Evolutionary conservation across 805 yeast genomes (phyloP).

Genomic region (Candida sithepensis): DNA sequence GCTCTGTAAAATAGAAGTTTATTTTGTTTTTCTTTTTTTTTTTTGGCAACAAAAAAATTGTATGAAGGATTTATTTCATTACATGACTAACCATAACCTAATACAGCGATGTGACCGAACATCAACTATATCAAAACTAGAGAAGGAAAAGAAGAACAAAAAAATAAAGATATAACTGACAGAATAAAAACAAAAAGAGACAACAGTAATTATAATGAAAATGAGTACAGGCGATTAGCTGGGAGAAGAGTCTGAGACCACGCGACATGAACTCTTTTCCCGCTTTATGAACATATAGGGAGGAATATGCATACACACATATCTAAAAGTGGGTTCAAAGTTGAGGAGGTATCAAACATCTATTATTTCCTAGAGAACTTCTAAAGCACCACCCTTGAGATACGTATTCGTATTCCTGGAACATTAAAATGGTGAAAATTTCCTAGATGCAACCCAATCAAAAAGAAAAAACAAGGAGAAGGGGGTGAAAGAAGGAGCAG

Average conservation of each 20-base stretch:
- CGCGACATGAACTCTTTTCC: background rate
- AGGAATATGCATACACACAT: background rate
- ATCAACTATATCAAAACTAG: background rate
- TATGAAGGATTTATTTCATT: background rate
- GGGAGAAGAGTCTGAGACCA: background rate
- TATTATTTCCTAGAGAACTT: background rate
- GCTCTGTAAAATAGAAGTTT: too few relatives aligned
- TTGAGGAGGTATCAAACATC: background rate
- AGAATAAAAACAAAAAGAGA: background rate
- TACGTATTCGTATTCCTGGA: background rate
- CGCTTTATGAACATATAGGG: background rate
- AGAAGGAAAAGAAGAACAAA: background rate
- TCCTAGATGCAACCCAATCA: too few relatives aligned
- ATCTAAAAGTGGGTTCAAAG: background rate
- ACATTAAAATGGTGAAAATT: too few relatives aligned
- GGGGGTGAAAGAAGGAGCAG: background rate
- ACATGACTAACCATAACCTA: background rate
- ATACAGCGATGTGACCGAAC: background rate
- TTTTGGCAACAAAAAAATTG: too few relatives aligned
- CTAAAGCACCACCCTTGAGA: background rate
- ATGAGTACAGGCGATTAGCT: background rate
- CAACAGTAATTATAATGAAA: background rate
- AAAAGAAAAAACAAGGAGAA: too few relatives aligned
- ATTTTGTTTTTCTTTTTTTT: too few relatives aligned
- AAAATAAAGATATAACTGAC: background rate